A percentile compares a stretch with the other conserved stretches of the same genome.
phyloP scores from a whole-genome alignment of 1,139 yeast species.

The Hyphopichia fennica region DNA sequence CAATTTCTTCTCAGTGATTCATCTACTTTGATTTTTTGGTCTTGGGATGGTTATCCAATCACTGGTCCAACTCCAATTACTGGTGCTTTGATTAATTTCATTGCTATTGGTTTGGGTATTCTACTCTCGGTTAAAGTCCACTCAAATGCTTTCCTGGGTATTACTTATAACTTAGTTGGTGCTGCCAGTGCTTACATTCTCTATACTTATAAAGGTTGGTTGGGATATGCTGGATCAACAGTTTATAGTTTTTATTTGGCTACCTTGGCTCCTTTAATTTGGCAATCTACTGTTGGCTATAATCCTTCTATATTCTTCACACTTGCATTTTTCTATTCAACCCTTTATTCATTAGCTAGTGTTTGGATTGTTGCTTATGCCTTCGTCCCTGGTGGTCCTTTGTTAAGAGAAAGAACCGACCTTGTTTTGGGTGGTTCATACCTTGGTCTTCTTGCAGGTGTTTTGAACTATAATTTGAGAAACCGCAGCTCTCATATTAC shows the following conservation, averaged over 20 bases:
- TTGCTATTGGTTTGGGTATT: conserved; percentile 60
- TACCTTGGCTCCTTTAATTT: conserved; percentile 62
- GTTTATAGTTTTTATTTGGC: conserved; percentile 63
- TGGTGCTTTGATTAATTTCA: conserved; percentile 72
- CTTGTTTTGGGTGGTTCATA: conserved; percentile 52
- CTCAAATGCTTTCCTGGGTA: conserved; percentile 24
- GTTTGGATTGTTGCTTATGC: conserved; percentile 99
- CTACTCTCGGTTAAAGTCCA: conserved; percentile 24
- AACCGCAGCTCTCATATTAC: conserved; percentile 19
- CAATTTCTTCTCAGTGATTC: conserved; percentile 82
- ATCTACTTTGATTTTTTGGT: conserved; percentile 83
- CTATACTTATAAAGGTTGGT: conserved; percentile 65
- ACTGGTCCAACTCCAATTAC: conserved; percentile 89
- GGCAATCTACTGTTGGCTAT: conserved; percentile 58
- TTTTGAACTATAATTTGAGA: conserved; percentile 33
- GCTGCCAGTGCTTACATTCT: conserved; percentile 50
- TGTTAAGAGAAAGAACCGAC: conserved; percentile 86
- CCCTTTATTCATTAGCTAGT: conserved; percentile 69
- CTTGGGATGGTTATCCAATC: conserved; percentile 91
- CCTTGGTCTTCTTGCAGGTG: conserved; percentile 46
- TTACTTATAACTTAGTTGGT: conserved; percentile 40
- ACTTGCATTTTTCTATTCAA: conserved; percentile 54
- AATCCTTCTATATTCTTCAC: conserved; percentile 60
- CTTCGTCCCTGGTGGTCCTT: conserved; percentile 91
- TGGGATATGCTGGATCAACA: conserved; percentile 79